Base-by-base conservation (phyloP, 176 grass and related monocot species). In the Oryza meyeriana region DNA sequence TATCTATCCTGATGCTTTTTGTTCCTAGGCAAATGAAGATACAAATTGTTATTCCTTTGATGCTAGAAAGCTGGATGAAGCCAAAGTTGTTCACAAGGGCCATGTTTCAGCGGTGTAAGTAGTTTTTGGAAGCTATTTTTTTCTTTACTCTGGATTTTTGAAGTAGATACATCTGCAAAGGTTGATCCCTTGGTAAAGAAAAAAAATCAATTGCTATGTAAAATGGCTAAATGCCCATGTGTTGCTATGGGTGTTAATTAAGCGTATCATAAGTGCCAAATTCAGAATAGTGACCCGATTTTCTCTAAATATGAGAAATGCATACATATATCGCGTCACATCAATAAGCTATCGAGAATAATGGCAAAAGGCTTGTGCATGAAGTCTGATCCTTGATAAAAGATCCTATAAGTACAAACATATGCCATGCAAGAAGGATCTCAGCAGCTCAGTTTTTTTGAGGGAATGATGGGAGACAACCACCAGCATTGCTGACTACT, bases 41-140 rank as follows among this genome's bases (percentile, higher is more conserved):
- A 95, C 93, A 79, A 95, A 91, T 42, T 99, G 96, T 84, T 99
- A 95, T 30, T 95, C 90, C 61, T 99, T 93, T 84, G 96, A 99
- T 89, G 59, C 76, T 87, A 99, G 96, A 88, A 91, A 78, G 86
- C 69, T 99, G 28, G 85, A 92, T 71, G 96, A 99, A 81, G 96
- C 96, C 18, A 99, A 90, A 86, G 65, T 95, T 74, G 96, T 95
- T 79, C 96, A 99, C 79, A 99, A 90, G 66, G 96, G 94, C 45
- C 93, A 99, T 89, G 96, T 99, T 88, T 99, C 96, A 83, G 93
- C 96, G 70, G 91, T 99, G 93, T 98, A 85, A 93, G 96, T 95
- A 68, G 66, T 74, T 82, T 25, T 82, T 65, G 47, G 34, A 27
- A 36, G 61, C 13, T 55, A 7, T 55, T 55, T 64, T 59, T 25